These are phyloP conservation scores for Aspergillus sp. DNA, from an alignment of 2,329 filamentous ascomycete genomes.

Conservation along the genomic window DNA sequence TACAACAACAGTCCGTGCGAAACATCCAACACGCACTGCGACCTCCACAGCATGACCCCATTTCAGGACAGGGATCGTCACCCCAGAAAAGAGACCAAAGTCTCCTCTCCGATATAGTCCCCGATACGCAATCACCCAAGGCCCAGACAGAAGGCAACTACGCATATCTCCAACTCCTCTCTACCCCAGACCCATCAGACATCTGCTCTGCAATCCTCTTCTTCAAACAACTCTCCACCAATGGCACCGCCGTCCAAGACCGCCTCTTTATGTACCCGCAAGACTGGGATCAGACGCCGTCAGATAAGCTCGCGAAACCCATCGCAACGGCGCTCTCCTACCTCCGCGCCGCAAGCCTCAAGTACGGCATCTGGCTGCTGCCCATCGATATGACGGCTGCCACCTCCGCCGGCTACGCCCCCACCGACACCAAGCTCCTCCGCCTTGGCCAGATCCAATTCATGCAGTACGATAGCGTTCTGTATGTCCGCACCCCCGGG, in stretches of 20 bases:
- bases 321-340: constrained; percentile 34
- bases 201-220: constrained; percentile 46
- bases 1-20: constrained; percentile 81
- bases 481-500: constrained; percentile 43
- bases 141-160: constrained; percentile 25
- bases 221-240: constrained; percentile 38
- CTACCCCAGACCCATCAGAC: constrained; percentile 40
- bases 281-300: constrained; percentile 40
- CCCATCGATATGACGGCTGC: constrained; percentile 40
- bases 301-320: constrained; percentile 20
- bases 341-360: constrained; percentile 37
- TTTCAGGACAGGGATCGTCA: constrained; percentile 17
- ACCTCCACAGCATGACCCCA: constrained; percentile 16
- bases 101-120: constrained; percentile 8
- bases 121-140: constrained; percentile 2
- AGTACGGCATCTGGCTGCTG: constrained; percentile 41
- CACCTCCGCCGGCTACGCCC: constrained; percentile 27
- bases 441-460: constrained; percentile 39
- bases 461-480: constrained; percentile 42
- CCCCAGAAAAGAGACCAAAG: constrained; percentile 21
- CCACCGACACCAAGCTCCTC: constrained; percentile 36
- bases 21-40: constrained; percentile 71
- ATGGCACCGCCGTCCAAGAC: constrained; percentile 34
- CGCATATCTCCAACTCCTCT: constrained; percentile 45
- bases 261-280: constrained; percentile 47